Evolutionary conservation across 495 filamentous ascomycete species (phyloP).

Genomic region (Penicillium simplicissimum): DNA sequence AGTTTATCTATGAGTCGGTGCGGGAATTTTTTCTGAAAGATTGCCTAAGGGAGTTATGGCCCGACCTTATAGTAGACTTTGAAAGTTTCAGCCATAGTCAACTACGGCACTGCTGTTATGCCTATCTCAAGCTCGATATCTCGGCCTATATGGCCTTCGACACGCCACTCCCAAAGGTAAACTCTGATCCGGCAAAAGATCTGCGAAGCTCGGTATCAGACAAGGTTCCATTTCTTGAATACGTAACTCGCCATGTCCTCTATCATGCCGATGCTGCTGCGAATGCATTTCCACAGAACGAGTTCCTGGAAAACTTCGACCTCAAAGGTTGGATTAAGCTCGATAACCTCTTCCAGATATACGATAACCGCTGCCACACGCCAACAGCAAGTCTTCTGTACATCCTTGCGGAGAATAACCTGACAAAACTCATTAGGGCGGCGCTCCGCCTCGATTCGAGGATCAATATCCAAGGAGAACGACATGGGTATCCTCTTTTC

Average conservation of each 20-base stretch:
- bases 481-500: conserved; percentile 46
- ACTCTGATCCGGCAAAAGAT: too few relatives aligned
- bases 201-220: too few relatives aligned
- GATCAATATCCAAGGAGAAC: conserved; percentile 25
- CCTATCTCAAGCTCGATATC: too few relatives aligned
- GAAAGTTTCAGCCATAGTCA: conserved; percentile 28
- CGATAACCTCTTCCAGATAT: conserved; percentile 38
- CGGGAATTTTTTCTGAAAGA: conserved; percentile 45
- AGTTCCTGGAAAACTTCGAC: conserved; percentile 38
- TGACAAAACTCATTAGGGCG: conserved; percentile 32
- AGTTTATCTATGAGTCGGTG: conserved; percentile 55
- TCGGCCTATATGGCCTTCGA: too few relatives aligned
- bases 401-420: conserved; percentile 45
- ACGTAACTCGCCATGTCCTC: too few relatives aligned
- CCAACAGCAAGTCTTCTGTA: conserved; percentile 43
- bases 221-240: too few relatives aligned
- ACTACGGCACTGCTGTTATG: too few relatives aligned
- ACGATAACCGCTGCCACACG: conserved; percentile 24
- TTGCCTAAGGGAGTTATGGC: conserved; percentile 40
- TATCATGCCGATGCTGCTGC: conserved; percentile 41
- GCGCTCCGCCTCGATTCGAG: conserved; percentile 37
- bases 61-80: conserved; percentile 25
- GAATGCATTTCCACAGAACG: conserved; percentile 35
- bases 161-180: too few relatives aligned
- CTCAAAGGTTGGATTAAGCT: conserved; percentile 37